Evolutionary conservation across 768 basidiomycete species (phyloP).

Genomic region (Cytidiella melzeri): DNA sequence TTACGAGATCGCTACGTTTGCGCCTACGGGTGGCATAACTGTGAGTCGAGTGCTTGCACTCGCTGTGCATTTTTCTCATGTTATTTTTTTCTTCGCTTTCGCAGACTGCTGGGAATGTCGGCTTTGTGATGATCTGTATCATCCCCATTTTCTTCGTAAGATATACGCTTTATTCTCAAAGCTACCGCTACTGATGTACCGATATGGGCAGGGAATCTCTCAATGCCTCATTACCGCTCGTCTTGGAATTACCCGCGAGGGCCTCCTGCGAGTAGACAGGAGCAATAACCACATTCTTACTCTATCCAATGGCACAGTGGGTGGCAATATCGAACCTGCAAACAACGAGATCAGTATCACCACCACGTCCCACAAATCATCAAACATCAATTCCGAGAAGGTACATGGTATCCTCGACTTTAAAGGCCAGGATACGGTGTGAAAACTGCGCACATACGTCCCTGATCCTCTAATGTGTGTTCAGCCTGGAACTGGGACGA

Average conservation of each 20-base stretch:
- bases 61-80: too few relatives aligned
- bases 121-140: conserved; percentile 13
- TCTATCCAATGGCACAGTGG: too few relatives aligned
- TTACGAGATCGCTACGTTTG: conserved; percentile 15
- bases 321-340: too few relatives aligned
- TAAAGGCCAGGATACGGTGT: too few relatives aligned
- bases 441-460: too few relatives aligned
- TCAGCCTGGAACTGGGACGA: too few relatives aligned
- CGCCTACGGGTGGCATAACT: conserved; percentile 13
- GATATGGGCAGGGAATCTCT: conserved; percentile 17
- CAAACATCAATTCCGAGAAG: too few relatives aligned
- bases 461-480: too few relatives aligned
- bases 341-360: too few relatives aligned
- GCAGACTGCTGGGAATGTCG: conserved; percentile 12
- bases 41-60: conserved; percentile 10
- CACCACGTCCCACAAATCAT: too few relatives aligned
- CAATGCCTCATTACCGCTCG: conserved; percentile 20
- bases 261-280: background rate
- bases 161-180: background rate
- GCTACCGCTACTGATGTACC: background rate
- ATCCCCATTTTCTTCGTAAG: conserved; percentile 15
- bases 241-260: conserved; percentile 8
- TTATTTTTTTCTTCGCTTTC: background rate
- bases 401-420: too few relatives aligned
- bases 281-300: too few relatives aligned